A percentile compares a stretch with the other conserved stretches of the same genome.
Evolutionary conservation across 495 filamentous ascomycete species (phyloP).

Genomic region (Cladorrhinum samala): DNA sequence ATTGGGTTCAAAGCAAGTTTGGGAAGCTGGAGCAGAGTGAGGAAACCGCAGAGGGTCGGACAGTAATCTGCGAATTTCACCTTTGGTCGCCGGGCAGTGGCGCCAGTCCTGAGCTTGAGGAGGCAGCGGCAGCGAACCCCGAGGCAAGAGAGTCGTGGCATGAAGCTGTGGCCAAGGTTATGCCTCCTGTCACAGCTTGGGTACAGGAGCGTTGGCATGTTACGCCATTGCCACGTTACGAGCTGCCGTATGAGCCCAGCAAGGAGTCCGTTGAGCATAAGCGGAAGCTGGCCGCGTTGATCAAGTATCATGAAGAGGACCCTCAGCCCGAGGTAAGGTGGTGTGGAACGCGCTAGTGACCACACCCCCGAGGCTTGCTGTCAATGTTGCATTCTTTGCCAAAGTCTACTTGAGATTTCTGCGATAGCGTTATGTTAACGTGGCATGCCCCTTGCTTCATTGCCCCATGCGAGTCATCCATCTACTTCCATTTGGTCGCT

Average conservation of each 20-base stretch:
- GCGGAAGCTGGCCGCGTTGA: not conserved
- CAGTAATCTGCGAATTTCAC: constrained; percentile 17
- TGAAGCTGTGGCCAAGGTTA: constrained; percentile 13
- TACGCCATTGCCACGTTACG: constrained; percentile 1
- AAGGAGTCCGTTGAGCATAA: constrained; percentile 3
- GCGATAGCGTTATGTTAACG: too few relatives aligned
- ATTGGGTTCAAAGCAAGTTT: not conserved
- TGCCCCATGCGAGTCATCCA: too few relatives aligned
- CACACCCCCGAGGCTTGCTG: too few relatives aligned
- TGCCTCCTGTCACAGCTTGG: constrained; percentile 24
- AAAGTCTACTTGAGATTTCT: too few relatives aligned
- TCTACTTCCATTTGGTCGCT: too few relatives aligned
- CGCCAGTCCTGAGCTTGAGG: constrained; percentile 14
- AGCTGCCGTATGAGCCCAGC: constrained; percentile 1
- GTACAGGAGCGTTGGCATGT: constrained; percentile 27
- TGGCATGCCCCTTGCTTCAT: too few relatives aligned
- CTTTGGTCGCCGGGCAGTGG: constrained; percentile 8
- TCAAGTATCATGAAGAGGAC: not conserved
- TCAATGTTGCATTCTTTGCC: too few relatives aligned
- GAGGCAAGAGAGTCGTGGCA: constrained; percentile 19
- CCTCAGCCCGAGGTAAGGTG: not conserved
- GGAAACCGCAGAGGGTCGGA: constrained; percentile 1
- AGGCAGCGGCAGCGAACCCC: constrained; percentile 10
- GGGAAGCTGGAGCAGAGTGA: constrained; percentile 1
- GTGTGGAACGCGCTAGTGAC: not conserved